Base-by-base conservation (phyloP, 768 basidiomycete genomes). In the Hypholoma sublateritium region DNA sequence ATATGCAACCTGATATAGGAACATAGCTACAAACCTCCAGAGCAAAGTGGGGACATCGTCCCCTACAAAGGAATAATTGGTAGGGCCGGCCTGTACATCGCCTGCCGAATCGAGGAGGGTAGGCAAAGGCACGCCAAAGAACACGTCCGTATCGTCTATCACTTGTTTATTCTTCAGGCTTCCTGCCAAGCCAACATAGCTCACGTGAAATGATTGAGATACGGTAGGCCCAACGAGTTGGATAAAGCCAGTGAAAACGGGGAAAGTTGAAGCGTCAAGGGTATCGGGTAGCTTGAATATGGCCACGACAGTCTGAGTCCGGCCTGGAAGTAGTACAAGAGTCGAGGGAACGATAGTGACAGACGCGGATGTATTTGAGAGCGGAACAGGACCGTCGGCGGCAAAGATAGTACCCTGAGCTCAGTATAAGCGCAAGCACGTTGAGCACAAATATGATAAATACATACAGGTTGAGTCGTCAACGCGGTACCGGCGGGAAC, bases 241-340 rank as follows among this genome's bases (percentile, higher is more conserved):
- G 37, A 88, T 81, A 73, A 77, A 85, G 6, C 85, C 86, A 32
- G 82, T 83, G 70, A 80, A 86, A 54, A 85, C 74, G 19, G 85
- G 85, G 68, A 82, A 78, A 2, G 77, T 72, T 25, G 74, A 66
- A 25, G 80, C 72, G 55, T 82, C 70, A 12, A 76, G 70, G 1
- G 77, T 67, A 0, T 62, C 62, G 0, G 86, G 86, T 0, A 79
- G 74, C 0, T 68, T 73, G 70, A 89, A 80, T 19, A 63, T 64
- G 5, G 78, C 77, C 5, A 70, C 62, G 52, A 87, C 72, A 24
- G 66, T 65, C 28, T 73, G 72, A 5, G 75, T 69, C 54, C 71
- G 64, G 1, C 80, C 78, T 0, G 83, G 78, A 21, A 37, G 62
- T 24, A 88, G 69, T 14, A 73, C 77, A 65, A 88, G 71, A 4